Evolutionary conservation across 2,329 filamentous ascomycete genomes (phyloP), one percentile per base, ranked within the genome.

Genomic region (Stagonosporopsis rhizophila): DNA sequence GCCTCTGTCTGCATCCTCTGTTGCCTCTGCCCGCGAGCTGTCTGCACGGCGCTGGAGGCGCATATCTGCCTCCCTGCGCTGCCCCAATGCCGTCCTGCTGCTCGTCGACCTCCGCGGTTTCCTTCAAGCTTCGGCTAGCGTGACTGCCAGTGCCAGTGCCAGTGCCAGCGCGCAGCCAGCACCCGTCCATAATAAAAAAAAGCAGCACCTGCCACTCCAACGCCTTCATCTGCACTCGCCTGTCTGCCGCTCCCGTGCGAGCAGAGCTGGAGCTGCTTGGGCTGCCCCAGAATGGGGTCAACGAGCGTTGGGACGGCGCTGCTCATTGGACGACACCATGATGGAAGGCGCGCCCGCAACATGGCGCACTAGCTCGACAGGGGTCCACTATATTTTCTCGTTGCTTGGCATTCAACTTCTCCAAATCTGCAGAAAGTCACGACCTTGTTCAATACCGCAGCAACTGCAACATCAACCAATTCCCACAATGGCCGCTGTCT

Each of bases 401-500:
- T 51, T 37, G 44, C 64, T 68, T 54, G 69, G 65, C 67, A 65
- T 66, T 58, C 65, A 69, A 61, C 45, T 67, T 65, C 61, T 65
- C 64, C 39, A 68, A 64, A 60, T 62, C 62, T 67, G 28, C 28
- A 49, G 54, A 52, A 54, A 45, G 48, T 22, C 49, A 44, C 65
- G 55, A 48, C 39, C 35, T 52, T 46, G 53, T 44, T 46, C 52
- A 48, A 23, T 51, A 53, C 47, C 27, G 20, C 58, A 47, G 55
- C 48, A 47, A 53, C 60, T 40, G 57, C 44, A 47, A 52, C 64
- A 49, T 20, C 59, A 53, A 49, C 56, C 47, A 42, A 25, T 38
- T 45, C 35, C 52, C 64, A 65, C 62, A 55, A 85, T 85, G 83
- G 80, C 83, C 30, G 76, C 83, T 28, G 82, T 85, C 53, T 85